phyloP scores from a whole-genome alignment of 441 rosid species.

The Geranium incanum region DNA sequence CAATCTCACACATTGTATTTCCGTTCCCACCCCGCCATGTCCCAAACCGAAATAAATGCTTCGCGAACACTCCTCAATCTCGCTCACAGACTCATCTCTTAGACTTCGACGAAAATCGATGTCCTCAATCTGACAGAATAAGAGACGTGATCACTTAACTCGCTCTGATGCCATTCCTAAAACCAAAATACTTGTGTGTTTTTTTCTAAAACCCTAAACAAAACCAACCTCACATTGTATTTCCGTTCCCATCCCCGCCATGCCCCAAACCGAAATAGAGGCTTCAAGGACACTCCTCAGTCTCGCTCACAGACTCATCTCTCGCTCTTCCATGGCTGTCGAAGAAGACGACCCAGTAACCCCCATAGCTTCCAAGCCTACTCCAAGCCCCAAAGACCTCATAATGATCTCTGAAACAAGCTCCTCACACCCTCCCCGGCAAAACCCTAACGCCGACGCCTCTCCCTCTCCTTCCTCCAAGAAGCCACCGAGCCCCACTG shows the following conservation, averaged over 20 bases:
- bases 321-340: constrained; percentile 26
- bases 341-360: constrained; percentile 32
- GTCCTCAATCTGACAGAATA: too few relatives aligned
- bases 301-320: not conserved
- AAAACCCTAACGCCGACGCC: constrained; percentile 23
- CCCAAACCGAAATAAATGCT: too few relatives aligned
- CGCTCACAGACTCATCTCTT: too few relatives aligned
- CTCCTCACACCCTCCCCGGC: constrained; percentile 26
- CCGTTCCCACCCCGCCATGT: too few relatives aligned
- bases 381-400: constrained; percentile 18
- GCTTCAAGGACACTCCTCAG: not conserved
- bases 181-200: too few relatives aligned
- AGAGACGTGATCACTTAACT: too few relatives aligned
- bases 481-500: constrained; percentile 36
- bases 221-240: not conserved
- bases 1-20: too few relatives aligned
- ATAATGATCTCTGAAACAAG: constrained; percentile 25
- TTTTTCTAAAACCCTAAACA: not conserved
- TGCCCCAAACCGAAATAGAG: not conserved
- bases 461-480: constrained; percentile 27
- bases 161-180: too few relatives aligned
- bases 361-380: constrained; percentile 24
- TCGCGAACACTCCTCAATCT: too few relatives aligned
- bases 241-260: not conserved
- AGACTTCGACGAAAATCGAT: too few relatives aligned